Evolutionary conservation across 2,329 filamentous ascomycete species (phyloP).

Genomic region (Pseudogymnoascus sp.): DNA sequence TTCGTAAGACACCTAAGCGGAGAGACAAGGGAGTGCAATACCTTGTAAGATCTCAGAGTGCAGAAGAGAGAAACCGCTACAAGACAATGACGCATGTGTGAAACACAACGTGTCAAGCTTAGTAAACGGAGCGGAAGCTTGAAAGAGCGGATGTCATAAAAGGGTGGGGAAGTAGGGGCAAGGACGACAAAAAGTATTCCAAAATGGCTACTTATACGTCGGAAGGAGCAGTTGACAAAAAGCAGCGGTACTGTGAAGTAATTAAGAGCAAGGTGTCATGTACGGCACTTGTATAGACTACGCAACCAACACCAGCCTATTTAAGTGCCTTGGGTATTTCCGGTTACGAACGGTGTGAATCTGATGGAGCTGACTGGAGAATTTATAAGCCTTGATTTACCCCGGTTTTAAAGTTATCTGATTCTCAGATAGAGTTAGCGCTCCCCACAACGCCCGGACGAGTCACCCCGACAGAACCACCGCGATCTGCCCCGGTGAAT

Average conservation of each 20-base stretch:
- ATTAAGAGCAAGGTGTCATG: not conserved
- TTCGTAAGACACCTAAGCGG: not conserved
- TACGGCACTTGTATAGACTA: not conserved
- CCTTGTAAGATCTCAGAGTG: not conserved
- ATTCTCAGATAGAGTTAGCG: not conserved
- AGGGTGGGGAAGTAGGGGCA: not conserved
- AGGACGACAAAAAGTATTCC: not conserved
- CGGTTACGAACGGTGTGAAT: not conserved
- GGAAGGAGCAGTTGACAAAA: not conserved
- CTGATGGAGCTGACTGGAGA: not conserved
- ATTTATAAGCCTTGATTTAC: constrained; percentile 2
- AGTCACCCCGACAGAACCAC: not conserved
- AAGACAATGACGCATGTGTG: not conserved
- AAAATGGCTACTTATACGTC: not conserved
- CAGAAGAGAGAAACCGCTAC: not conserved
- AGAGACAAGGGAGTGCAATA: not conserved
- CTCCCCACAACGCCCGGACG: not conserved
- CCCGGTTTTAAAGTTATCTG: constrained; percentile 5
- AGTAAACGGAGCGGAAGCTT: not conserved
- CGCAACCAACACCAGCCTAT: not conserved
- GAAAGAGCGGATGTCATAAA: not conserved
- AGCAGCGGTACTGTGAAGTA: not conserved
- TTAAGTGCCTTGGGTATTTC: not conserved
- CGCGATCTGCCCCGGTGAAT: not conserved
- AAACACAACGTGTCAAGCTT: not conserved